Evolutionary conservation across 2,329 filamentous ascomycete species (phyloP).

Genomic region (Trichoderma cornu-damae): DNA sequence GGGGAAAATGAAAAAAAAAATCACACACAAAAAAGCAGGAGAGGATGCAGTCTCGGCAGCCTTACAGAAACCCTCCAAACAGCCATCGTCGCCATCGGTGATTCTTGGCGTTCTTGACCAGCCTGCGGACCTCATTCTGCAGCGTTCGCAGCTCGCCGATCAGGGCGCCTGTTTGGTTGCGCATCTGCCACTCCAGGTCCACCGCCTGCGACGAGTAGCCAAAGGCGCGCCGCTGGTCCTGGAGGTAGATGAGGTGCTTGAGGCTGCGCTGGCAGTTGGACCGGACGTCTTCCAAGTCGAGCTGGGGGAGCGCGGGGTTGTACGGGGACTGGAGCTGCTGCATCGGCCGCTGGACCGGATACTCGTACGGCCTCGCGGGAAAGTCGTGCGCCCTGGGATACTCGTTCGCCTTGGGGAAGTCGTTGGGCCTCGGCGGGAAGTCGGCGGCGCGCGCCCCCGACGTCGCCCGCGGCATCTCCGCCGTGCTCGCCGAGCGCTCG

Average conservation of each 20-base stretch:
- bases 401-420: not conserved
- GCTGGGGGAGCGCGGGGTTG: conserved; percentile 7
- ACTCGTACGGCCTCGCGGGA: conserved; percentile 12
- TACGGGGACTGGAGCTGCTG: conserved; percentile 13
- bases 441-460: conserved; percentile 17
- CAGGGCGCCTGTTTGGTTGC: conserved; percentile 39
- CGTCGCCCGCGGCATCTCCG: conserved; percentile 17
- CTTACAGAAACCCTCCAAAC: conserved; percentile 49
- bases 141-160: conserved; percentile 42
- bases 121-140: conserved; percentile 39
- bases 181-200: conserved; percentile 41
- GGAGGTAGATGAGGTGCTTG: conserved; percentile 34
- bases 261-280: conserved; percentile 35
- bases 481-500: conserved; percentile 23
- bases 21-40: not conserved
- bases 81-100: conserved; percentile 51
- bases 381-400: conserved; percentile 10
- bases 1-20: no score
- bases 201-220: conserved; percentile 30
- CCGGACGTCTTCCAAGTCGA: conserved; percentile 29
- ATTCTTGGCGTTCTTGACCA: conserved; percentile 42
- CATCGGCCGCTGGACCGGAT: conserved; percentile 8
- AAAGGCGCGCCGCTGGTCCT: conserved; percentile 28
- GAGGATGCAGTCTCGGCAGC: conserved; percentile 20
- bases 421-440: not conserved